Evolutionary conservation across 768 basidiomycete genomes (phyloP).

Genomic region (Lepiota venenata): DNA sequence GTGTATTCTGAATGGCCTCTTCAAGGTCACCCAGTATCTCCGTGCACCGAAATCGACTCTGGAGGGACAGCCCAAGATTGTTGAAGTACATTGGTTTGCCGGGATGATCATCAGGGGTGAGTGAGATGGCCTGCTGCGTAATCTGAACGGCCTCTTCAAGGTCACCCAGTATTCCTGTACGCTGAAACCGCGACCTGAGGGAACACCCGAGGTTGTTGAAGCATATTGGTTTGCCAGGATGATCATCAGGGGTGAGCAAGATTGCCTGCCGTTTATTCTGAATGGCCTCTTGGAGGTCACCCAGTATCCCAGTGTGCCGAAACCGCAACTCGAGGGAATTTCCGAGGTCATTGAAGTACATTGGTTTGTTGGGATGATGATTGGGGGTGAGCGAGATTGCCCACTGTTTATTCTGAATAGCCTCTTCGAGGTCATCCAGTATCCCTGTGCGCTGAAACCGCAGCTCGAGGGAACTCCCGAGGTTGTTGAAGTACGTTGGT

Average conservation of each 20-base stretch:
- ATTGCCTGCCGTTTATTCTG: neutral
- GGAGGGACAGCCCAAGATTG: neutral
- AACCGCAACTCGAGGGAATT: neutral
- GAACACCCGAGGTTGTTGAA: too few species aligned
- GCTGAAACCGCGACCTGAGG: too few species aligned
- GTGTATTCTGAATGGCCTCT: neutral
- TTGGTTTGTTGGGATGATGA: neutral
- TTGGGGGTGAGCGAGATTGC: neutral
- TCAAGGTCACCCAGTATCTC: neutral
- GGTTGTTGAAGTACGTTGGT: neutral
- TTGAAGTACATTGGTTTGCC: neutral
- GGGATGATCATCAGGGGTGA: neutral
- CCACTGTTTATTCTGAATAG: neutral
- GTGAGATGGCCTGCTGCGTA: neutral
- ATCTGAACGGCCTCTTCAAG: neutral
- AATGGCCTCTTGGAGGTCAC: too few species aligned
- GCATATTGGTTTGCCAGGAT: neutral
- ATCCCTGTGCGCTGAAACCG: neutral
- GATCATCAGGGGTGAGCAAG: neutral
- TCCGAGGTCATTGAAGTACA: neutral
- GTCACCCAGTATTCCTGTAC: neutral
- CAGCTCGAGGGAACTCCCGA: neutral
- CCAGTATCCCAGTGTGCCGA: too few species aligned
- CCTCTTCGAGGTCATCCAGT: neutral
- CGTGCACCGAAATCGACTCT: neutral